Conservation (phyloP, 2,329 filamentous ascomycete genomes). For the Alternaria atra region DNA sequence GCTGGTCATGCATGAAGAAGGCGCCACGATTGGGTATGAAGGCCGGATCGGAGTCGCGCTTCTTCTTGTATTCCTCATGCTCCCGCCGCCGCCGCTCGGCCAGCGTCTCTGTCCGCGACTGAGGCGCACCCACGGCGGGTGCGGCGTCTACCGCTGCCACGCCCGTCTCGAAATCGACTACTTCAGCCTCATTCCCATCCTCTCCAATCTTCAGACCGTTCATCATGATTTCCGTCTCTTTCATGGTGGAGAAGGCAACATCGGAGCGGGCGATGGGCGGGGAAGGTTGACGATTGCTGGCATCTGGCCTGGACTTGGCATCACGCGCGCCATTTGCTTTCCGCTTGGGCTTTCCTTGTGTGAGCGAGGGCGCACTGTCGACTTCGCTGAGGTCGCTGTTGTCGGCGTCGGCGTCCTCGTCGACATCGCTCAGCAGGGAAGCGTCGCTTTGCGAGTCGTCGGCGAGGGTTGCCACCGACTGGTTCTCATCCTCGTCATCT, state of each 20-base stretch:
- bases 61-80: constrained; percentile 89
- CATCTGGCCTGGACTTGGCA: constrained; percentile 40
- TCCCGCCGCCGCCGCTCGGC: constrained; percentile 80
- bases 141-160: constrained; percentile 46
- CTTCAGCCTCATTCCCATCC: constrained; percentile 51
- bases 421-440: constrained; percentile 65
- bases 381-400: constrained; percentile 66
- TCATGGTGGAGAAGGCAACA: constrained; percentile 54
- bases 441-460: constrained; percentile 72
- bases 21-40: constrained; percentile 94
- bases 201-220: constrained; percentile 64
- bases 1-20: constrained; percentile 97
- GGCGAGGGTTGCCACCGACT: constrained; percentile 58
- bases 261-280: constrained; percentile 50
- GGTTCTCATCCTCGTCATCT: constrained; percentile 52
- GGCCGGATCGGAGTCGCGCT: constrained; percentile 85
- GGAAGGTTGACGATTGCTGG: constrained; percentile 42
- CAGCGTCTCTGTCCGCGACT: constrained; percentile 62
- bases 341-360: constrained; percentile 48
- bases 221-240: constrained; percentile 69
- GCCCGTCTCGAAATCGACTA: constrained; percentile 62
- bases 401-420: constrained; percentile 67
- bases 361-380: constrained; percentile 52
- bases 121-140: constrained; percentile 49
- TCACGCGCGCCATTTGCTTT: constrained; percentile 50